phyloP scores from a whole-genome alignment of 225 moss, liverwort and hornwort species.

The Bryoerythrophyllum caledonicum region DNA sequence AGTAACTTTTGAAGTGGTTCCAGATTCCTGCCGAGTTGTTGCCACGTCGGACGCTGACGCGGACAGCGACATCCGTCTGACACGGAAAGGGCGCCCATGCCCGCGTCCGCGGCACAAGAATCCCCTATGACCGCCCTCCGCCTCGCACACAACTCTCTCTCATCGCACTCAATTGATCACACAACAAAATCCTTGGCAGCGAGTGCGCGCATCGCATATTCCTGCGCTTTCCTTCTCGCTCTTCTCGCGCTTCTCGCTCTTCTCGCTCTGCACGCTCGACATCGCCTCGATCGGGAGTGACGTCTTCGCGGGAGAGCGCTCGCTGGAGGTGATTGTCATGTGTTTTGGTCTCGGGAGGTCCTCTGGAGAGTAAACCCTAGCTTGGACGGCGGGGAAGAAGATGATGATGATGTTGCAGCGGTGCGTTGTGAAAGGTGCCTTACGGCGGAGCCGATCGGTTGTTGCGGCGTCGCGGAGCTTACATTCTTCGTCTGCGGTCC shows the following conservation, averaged over 20 bases:
- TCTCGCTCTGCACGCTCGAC: not conserved
- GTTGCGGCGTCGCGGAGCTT: conserved; percentile 33
- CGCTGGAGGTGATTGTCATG: not conserved
- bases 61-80: not conserved
- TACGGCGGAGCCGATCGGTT: conserved; percentile 26
- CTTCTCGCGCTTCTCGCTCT: too few species aligned
- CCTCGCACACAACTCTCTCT: not conserved
- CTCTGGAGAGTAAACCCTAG: not conserved
- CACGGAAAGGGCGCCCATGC: not conserved
- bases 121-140: not conserved
- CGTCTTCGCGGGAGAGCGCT: not conserved
- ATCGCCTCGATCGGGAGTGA: not conserved
- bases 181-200: too few species aligned
- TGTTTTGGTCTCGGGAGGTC: not conserved
- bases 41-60: conserved; percentile 15
- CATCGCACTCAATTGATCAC: not conserved
- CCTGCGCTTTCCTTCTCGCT: too few species aligned
- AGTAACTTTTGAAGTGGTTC: too few species aligned
- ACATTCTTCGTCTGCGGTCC: conserved; percentile 23
- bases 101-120: not conserved
- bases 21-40: conserved; percentile 17
- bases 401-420: conserved; percentile 45
- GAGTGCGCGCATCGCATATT: too few species aligned
- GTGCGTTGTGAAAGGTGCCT: conserved; percentile 32
- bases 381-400: not conserved